phyloP scores from a whole-genome alignment of 805 yeast genomes.

The Zygoascus bituminiphila region DNA sequence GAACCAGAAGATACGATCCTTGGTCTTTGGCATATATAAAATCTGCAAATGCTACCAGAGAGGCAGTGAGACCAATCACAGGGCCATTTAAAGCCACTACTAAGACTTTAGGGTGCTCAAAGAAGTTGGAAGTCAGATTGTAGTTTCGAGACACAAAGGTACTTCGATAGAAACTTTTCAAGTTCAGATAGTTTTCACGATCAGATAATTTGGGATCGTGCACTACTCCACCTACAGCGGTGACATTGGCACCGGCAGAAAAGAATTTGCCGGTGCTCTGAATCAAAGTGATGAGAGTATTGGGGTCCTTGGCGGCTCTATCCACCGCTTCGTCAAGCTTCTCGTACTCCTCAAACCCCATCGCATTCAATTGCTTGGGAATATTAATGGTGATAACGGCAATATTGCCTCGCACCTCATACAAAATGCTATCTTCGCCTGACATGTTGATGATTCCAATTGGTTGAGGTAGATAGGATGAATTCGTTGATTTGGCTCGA shows the following conservation, averaged over 20 bases:
- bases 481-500: too few relatives aligned
- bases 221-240: constrained; percentile 12
- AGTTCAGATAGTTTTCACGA: constrained; percentile 11
- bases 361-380: constrained; percentile 57
- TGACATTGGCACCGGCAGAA: constrained; percentile 73
- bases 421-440: constrained; percentile 16
- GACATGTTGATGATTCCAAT: background rate
- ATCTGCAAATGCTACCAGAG: constrained; percentile 68
- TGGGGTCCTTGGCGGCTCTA: constrained; percentile 53
- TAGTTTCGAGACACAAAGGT: constrained; percentile 64
- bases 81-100: constrained; percentile 81
- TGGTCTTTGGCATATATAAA: constrained; percentile 57
- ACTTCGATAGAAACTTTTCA: constrained; percentile 39
- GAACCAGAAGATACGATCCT: constrained; percentile 49
- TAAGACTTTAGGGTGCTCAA: constrained; percentile 61
- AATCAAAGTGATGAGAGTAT: constrained; percentile 55
- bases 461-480: background rate
- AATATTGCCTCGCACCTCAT: constrained; percentile 35
- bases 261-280: constrained; percentile 68
- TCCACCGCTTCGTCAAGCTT: constrained; percentile 48
- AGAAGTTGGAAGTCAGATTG: constrained; percentile 57
- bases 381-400: constrained; percentile 59
- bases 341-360: constrained; percentile 56
- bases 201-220: constrained; percentile 5
- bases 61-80: constrained; percentile 69